Evolutionary conservation across 202 grass and related monocot species (phyloP).

Genomic region (Panicum virgatum): DNA sequence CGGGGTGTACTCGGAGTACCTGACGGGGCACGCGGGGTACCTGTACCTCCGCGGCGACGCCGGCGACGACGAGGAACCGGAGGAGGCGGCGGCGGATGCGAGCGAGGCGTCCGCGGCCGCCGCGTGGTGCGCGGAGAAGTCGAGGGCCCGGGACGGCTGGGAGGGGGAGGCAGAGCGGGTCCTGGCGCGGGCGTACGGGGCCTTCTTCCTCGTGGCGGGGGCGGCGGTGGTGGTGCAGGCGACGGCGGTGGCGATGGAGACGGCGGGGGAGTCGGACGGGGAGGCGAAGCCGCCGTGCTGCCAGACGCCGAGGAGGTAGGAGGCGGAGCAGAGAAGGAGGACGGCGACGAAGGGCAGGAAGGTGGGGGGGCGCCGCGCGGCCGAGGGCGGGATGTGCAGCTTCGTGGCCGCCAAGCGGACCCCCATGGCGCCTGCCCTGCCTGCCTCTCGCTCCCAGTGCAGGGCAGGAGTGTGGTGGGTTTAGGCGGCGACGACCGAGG

Average conservation of each 20-base stretch:
- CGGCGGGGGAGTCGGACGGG: not conserved
- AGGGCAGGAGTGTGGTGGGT: not conserved
- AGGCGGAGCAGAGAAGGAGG: constrained; percentile 55
- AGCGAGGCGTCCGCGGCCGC: constrained; percentile 16
- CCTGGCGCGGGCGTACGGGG: not conserved
- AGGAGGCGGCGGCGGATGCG: not conserved
- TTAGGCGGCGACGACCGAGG: not conserved
- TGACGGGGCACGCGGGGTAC: constrained; percentile 58
- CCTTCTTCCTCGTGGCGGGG: constrained; percentile 7
- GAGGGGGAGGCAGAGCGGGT: not conserved
- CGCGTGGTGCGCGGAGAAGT: constrained; percentile 65
- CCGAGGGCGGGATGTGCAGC: constrained; percentile 50
- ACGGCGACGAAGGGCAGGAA: constrained; percentile 53
- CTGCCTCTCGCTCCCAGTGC: not conserved
- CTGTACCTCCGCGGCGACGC: constrained; percentile 1
- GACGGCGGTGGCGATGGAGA: constrained; percentile 42
- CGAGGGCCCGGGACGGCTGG: constrained; percentile 25
- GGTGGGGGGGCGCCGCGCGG: constrained; percentile 41
- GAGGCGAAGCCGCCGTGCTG: constrained; percentile 60
- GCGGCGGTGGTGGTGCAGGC: constrained; percentile 24
- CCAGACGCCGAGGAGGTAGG: constrained; percentile 68
- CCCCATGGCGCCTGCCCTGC: constrained; percentile 20
- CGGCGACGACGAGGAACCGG: not conserved
- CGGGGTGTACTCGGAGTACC: constrained; percentile 88
- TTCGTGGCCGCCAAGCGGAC: constrained; percentile 55